Percentiles rank a stretch among this genome's conserved stretches.
Conservation (phyloP, 371 early-diverging fungal species). For the Blakeslea trispora region DNA sequence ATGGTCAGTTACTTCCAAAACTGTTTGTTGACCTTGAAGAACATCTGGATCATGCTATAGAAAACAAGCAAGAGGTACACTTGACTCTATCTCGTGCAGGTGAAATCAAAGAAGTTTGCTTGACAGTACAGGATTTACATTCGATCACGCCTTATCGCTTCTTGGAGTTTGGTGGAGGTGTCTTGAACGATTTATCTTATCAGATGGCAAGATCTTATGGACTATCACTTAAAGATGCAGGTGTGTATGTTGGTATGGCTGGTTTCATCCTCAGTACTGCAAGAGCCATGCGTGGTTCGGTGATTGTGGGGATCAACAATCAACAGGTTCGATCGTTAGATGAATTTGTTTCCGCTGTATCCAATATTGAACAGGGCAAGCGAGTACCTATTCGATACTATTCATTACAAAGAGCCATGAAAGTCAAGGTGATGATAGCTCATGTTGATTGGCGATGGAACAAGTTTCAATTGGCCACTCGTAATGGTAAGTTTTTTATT, state of each 20-base stretch:
- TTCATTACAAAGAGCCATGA: conserved; percentile 61
- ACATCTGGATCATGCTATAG: conserved; percentile 71
- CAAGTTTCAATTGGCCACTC: conserved; percentile 69
- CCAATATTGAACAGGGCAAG: conserved; percentile 70
- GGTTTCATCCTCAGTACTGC: conserved; percentile 72
- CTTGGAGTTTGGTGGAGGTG: conserved; percentile 86
- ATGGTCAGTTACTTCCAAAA: conserved; percentile 58
- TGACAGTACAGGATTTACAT: conserved; percentile 80
- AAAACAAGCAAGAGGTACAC: conserved; percentile 38
- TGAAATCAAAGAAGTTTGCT: conserved; percentile 46
- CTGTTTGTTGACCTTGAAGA: conserved; percentile 68
- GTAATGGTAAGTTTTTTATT: conserved; percentile 63
- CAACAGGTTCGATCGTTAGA: conserved; percentile 75
- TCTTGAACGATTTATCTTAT: conserved; percentile 82
- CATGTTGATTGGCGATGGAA: conserved; percentile 86
- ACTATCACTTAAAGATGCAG: conserved; percentile 68
- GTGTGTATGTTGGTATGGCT: conserved; percentile 79
- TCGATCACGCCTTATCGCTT: conserved; percentile 68
- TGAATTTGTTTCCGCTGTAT: conserved; percentile 69
- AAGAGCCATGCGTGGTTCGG: conserved; percentile 56
- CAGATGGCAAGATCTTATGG: conserved; percentile 82
- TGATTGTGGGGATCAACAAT: conserved; percentile 69
- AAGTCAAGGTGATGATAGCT: conserved; percentile 72
- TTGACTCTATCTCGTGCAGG: conserved; percentile 75
- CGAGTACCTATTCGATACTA: conserved; percentile 83